These are phyloP conservation scores for Globomyces sp. DNA, from an alignment of 371 early-diverging fungal species.

Conservation along the genomic window DNA sequence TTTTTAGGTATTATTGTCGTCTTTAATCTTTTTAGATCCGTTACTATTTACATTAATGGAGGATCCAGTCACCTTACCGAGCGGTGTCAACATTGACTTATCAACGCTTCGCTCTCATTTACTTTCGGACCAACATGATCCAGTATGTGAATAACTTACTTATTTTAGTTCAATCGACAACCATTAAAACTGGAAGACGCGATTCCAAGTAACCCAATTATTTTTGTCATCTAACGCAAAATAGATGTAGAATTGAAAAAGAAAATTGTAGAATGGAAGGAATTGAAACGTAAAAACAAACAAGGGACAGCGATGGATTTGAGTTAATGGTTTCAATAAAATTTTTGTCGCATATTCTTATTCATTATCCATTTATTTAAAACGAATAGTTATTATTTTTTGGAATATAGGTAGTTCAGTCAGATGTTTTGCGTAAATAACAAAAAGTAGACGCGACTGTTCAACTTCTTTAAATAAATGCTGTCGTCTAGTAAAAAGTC, in stretches of 20 bases:
- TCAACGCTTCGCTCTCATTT: constrained; percentile 94
- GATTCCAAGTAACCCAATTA: constrained; percentile 26
- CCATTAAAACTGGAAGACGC: constrained; percentile 43
- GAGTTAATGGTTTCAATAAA: too few species aligned
- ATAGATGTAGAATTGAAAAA: constrained; percentile 36
- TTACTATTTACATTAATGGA: constrained; percentile 90
- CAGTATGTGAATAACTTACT: constrained; percentile 31
- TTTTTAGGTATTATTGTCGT: constrained; percentile 40
- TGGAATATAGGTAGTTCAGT: too few species aligned
- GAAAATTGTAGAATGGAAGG: constrained; percentile 36
- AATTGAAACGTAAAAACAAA: constrained; percentile 2
- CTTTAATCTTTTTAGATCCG: constrained; percentile 71
- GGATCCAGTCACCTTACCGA: constrained; percentile 96
- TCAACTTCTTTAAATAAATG: too few species aligned
- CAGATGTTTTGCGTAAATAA: too few species aligned
- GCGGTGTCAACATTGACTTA: constrained; percentile 81
- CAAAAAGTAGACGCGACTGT: too few species aligned
- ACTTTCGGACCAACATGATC: constrained; percentile 92
- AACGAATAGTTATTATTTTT: too few species aligned
- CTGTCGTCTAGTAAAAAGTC: too few species aligned
- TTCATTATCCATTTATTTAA: too few species aligned
- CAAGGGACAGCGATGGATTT: not conserved
- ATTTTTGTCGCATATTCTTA: too few species aligned
- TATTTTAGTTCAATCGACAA: constrained; percentile 37
- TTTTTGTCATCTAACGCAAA: not conserved